Conservation (phyloP, 352 stramenopile genomes). For the Globisporangium irregulare region DNA sequence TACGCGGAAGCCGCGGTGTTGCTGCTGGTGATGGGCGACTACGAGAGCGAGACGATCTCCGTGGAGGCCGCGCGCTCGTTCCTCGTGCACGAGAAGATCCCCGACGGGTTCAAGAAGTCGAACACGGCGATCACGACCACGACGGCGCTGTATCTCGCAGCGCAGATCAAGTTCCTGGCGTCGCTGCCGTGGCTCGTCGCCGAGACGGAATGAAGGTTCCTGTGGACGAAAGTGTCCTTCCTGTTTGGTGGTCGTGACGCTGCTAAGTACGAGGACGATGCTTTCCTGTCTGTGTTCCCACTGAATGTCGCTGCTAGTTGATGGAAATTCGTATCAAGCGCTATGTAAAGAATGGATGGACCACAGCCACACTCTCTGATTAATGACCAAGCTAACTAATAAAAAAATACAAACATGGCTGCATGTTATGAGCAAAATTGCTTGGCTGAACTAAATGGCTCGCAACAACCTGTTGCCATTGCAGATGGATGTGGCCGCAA, state of each 20-base stretch:
- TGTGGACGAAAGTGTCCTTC: constrained; percentile 3
- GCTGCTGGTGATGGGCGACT: constrained; percentile 47
- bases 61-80: constrained; percentile 42
- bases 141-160: constrained; percentile 29
- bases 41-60: constrained; percentile 32
- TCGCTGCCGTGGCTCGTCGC: constrained; percentile 6
- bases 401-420: not conserved
- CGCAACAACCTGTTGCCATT: constrained; percentile 67
- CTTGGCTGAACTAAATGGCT: constrained; percentile 31
- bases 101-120: constrained; percentile 35
- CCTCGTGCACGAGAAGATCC: constrained; percentile 48
- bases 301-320: constrained; percentile 1
- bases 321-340: not conserved
- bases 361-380: not conserved
- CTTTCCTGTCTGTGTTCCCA: constrained; percentile 8
- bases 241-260: not conserved
- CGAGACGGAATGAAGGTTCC: constrained; percentile 5
- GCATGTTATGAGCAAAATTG: not conserved
- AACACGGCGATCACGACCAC: constrained; percentile 31
- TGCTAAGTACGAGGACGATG: not conserved
- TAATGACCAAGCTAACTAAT: not conserved
- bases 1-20: constrained; percentile 51
- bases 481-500: constrained; percentile 71
- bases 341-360: not conserved
- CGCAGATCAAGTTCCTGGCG: constrained; percentile 44